Evolutionary conservation across 257 asterid species (phyloP), one percentile per base, ranked within the genome.

Genomic region (Solanum pennellii): DNA sequence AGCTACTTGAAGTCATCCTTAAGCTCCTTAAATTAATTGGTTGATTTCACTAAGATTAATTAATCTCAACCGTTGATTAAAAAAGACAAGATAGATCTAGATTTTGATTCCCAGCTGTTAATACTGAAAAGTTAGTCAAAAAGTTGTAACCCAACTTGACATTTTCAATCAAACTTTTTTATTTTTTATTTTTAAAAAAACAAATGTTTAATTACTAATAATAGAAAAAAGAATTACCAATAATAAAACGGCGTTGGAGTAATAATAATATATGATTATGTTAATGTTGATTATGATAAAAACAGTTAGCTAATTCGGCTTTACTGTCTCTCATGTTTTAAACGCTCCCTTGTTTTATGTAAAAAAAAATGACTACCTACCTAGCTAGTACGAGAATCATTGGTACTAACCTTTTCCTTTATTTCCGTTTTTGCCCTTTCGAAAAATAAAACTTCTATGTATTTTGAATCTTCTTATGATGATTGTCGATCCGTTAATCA

Each of bases 1-100:
- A 87, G 84, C 90, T 90, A 88, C 90, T 90, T 91, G 91, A 92
- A 91, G 89, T 89, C 91, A 86, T 91, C 88, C 89, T 87, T 86
- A 89, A 91, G 89, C 89, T 85, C 86, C 47, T 85, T 89, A 56
- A 71, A 35, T 73, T 62, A 49, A 23, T 77, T 86, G 56, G 56
- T 33, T 59, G 14, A 44, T 83, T 87, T 83, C 56, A 74, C 71
- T 83, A 62, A n/a, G n/a, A 45, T 56, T 39, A 15, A 37, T 31
- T 84, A 11, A 90, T 91, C 91, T 18, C n/a, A 80, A 84, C 93
- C 91, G 93, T 91, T 41, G n/a, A 73, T 80, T 47, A 25, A 31
- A 3, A 3, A 10, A 2, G 3, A 11, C 25, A 65, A 62, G 8
- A n/a, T 8, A 69, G 68, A 77, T 85, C 72, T 71, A 31, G 90